Evolutionary conservation across 192 early-diverging fungal genomes (phyloP).

Genomic region (Dimargaris cristalligena): DNA sequence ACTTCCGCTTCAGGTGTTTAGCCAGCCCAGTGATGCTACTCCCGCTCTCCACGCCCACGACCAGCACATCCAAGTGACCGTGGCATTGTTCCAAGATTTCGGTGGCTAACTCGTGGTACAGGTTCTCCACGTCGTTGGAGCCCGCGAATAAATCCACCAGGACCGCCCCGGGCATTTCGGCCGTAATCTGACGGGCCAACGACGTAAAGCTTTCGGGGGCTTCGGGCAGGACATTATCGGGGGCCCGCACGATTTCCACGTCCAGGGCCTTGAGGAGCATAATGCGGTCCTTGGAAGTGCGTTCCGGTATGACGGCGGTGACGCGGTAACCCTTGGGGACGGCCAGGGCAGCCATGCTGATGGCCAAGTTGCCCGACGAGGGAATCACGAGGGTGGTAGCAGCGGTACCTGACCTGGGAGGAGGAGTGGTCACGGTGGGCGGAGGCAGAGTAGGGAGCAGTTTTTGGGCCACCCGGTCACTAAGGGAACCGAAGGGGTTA

Average conservation of each 20-base stretch:
- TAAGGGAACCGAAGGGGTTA: constrained; percentile 52
- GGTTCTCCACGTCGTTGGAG: constrained; percentile 14
- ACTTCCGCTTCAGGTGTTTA: constrained; percentile 28
- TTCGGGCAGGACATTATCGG: constrained; percentile 43
- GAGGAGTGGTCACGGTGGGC: neutral
- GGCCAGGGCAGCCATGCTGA: constrained; percentile 43
- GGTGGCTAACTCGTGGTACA: constrained; percentile 36
- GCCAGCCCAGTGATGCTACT: constrained; percentile 43
- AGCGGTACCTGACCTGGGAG: neutral
- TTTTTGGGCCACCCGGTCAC: constrained; percentile 51
- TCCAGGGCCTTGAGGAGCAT: constrained; percentile 43
- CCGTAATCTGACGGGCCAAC: constrained; percentile 36
- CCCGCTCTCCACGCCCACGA: constrained; percentile 55
- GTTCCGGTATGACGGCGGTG: constrained; percentile 38
- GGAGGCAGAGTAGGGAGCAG: constrained; percentile 18
- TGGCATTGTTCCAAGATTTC: constrained; percentile 44
- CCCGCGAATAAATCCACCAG: constrained; percentile 29
- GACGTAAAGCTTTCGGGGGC: constrained; percentile 45
- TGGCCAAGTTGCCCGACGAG: constrained; percentile 49
- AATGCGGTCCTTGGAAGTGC: constrained; percentile 52
- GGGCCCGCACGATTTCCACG: constrained; percentile 51
- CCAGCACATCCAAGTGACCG: constrained; percentile 33
- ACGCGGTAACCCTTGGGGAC: constrained; percentile 25
- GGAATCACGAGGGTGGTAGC: constrained; percentile 40
- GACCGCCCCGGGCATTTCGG: constrained; percentile 28